phyloP scores from a whole-genome alignment of 2,329 filamentous ascomycete genomes.

The Endoconidiophora polonica region DNA sequence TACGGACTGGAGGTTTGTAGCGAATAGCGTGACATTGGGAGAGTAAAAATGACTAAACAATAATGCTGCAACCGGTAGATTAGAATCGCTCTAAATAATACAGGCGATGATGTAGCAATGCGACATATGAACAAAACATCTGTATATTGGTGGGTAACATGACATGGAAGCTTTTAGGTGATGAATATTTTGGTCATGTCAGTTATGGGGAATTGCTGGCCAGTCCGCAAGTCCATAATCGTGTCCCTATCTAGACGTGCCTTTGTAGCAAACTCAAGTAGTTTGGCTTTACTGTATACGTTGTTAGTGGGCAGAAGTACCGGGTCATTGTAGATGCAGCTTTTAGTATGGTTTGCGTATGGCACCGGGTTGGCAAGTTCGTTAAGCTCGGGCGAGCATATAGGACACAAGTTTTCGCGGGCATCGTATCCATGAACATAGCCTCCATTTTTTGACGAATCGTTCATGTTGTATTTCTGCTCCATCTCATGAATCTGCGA shows the following conservation, averaged over 20 bases:
- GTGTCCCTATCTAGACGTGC: constrained; percentile 48
- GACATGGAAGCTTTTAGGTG: constrained; percentile 31
- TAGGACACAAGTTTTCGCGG: constrained; percentile 53
- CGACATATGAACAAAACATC: too few species aligned
- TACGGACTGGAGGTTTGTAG: too few species aligned
- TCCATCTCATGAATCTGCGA: too few species aligned
- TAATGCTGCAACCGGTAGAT: too few species aligned
- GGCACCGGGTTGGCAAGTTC: constrained; percentile 76
- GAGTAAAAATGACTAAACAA: too few species aligned
- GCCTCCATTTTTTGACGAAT: background rate
- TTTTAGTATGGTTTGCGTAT: constrained; percentile 90
- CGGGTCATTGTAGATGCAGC: constrained; percentile 74
- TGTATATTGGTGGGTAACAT: background rate
- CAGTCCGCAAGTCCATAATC: constrained; percentile 65
- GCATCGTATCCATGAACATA: constrained; percentile 7
- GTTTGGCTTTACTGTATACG: constrained; percentile 60
- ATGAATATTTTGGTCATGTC: constrained; percentile 81
- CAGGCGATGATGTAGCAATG: too few species aligned
- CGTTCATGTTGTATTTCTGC: too few species aligned
- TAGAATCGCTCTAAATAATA: too few species aligned
- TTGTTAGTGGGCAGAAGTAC: constrained; percentile 75
- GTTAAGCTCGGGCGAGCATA: constrained; percentile 90
- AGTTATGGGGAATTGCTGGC: constrained; percentile 44
- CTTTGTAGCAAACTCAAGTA: constrained; percentile 66
- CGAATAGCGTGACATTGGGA: too few species aligned